Evolutionary conservation across 495 filamentous ascomycete genomes (phyloP).

Genomic region (Cercophora newfieldiana): DNA sequence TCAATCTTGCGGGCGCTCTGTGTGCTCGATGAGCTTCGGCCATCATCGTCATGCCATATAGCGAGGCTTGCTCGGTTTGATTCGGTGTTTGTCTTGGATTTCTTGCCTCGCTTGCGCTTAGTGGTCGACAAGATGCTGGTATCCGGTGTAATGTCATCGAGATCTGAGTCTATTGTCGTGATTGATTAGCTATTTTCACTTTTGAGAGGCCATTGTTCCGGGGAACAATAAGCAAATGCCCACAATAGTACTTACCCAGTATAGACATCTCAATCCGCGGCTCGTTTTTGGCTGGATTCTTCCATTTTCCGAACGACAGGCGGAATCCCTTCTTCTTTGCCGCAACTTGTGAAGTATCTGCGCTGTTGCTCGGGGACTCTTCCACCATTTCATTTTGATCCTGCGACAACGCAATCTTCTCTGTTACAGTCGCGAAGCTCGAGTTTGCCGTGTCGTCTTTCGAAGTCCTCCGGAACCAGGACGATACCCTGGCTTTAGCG

Average conservation of each 20-base stretch:
- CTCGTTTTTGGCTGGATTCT: neutral
- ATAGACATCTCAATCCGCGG: neutral
- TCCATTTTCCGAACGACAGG: neutral
- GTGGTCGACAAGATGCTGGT: neutral
- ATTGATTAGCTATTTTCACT: neutral
- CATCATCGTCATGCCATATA: neutral
- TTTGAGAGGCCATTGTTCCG: neutral
- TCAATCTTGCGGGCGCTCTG: slow-evolving; percentile 49
- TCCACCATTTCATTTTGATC: neutral
- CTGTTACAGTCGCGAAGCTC: slow-evolving; percentile 21
- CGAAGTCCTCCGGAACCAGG: slow-evolving; percentile 65
- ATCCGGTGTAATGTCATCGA: neutral
- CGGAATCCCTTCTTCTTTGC: slow-evolving; percentile 2
- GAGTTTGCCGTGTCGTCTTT: slow-evolving; percentile 37
- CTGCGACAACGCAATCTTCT: slow-evolving; percentile 14
- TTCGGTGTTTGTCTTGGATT: neutral
- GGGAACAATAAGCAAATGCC: neutral
- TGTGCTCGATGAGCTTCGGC: neutral
- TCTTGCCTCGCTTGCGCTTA: neutral
- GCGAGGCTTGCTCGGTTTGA: neutral
- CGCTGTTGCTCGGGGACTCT: slow-evolving; percentile 4
- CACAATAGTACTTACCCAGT: neutral
- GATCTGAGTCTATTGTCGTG: neutral
- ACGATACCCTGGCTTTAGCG: slow-evolving; percentile 52
- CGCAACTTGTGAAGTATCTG: slow-evolving; percentile 5